Evolutionary conservation across 345 rosid genomes (phyloP).

Genomic region (Pugionium dolabratum): DNA sequence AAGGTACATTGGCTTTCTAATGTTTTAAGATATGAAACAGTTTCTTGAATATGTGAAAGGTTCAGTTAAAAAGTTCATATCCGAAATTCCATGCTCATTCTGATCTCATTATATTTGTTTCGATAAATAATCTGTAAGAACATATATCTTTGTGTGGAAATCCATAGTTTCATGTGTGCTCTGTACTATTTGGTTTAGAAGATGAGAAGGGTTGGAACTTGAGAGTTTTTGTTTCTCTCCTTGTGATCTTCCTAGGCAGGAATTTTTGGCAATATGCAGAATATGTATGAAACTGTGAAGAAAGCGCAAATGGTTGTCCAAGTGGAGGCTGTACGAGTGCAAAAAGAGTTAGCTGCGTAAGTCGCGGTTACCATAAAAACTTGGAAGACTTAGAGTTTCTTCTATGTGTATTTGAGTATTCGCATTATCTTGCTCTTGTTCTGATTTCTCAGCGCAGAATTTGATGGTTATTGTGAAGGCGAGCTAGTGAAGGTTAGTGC

Average conservation of each 20-base stretch:
- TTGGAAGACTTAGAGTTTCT: not conserved
- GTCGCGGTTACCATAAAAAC: constrained; percentile 25
- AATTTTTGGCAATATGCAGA: constrained; percentile 87
- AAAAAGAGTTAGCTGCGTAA: constrained; percentile 87
- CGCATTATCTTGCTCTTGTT: constrained; percentile 24
- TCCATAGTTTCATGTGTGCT: too few species aligned
- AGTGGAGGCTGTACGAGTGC: constrained; percentile 91
- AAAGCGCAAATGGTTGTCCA: constrained; percentile 99
- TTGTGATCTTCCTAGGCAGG: constrained; percentile 63
- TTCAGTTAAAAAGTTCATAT: not conserved
- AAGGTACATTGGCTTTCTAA: constrained; percentile 48
- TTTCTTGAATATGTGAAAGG: not conserved
- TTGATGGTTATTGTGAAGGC: constrained; percentile 96
- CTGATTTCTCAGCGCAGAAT: constrained; percentile 69
- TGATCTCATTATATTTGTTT: too few species aligned
- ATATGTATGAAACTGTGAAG: constrained; percentile 85
- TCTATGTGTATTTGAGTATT: constrained; percentile 33
- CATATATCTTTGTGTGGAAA: too few species aligned
- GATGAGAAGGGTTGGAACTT: constrained; percentile 10
- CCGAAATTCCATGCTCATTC: too few species aligned
- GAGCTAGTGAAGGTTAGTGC: constrained; percentile 82
- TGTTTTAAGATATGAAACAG: too few species aligned
- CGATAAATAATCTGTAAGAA: too few species aligned
- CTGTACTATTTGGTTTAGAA: not conserved
- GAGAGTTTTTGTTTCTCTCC: constrained; percentile 19